A percentile compares a stretch with the other conserved stretches of the same genome.
Conservation (phyloP, 768 basidiomycete genomes). For the Filobasidium wieringae region DNA sequence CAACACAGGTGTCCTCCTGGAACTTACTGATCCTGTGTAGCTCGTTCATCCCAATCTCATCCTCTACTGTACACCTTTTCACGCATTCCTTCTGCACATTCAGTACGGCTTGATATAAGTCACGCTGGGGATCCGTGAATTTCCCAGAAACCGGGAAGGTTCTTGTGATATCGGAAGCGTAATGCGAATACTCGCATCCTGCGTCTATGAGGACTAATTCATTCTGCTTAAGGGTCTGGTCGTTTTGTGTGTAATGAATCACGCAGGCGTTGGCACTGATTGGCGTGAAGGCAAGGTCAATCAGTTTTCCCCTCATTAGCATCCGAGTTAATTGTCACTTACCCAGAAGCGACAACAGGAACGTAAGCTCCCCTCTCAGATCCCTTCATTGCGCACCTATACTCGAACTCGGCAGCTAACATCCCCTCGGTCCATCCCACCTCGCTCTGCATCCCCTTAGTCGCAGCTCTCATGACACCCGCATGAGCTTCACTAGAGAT, state of each 20-base stretch:
- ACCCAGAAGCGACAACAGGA: constrained; percentile 94
- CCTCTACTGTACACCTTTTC: constrained; percentile 39
- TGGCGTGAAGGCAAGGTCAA: background rate
- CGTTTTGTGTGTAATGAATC: constrained; percentile 90
- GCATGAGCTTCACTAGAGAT: constrained; percentile 77
- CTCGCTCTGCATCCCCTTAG: background rate
- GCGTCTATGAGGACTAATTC: constrained; percentile 78
- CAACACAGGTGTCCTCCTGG: background rate
- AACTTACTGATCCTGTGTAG: constrained; percentile 55
- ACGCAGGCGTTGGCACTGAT: constrained; percentile 69
- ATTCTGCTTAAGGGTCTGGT: constrained; percentile 56
- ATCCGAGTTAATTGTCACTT: constrained; percentile 3
- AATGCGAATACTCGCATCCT: constrained; percentile 82
- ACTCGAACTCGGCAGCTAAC: constrained; percentile 77
- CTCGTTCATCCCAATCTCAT: constrained; percentile 54
- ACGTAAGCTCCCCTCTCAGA: constrained; percentile 88
- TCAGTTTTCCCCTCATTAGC: background rate
- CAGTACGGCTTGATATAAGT: constrained; percentile 56
- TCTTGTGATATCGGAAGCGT: constrained; percentile 78
- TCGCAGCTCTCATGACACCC: constrained; percentile 46
- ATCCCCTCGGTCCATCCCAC: constrained; percentile 16
- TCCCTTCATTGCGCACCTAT: constrained; percentile 64
- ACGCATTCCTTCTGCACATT: constrained; percentile 40
- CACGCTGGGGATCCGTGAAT: constrained; percentile 67
- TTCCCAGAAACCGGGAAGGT: constrained; percentile 76